Conservation (phyloP, 352 stramenopile genomes). For the Phytophthora syringae region DNA sequence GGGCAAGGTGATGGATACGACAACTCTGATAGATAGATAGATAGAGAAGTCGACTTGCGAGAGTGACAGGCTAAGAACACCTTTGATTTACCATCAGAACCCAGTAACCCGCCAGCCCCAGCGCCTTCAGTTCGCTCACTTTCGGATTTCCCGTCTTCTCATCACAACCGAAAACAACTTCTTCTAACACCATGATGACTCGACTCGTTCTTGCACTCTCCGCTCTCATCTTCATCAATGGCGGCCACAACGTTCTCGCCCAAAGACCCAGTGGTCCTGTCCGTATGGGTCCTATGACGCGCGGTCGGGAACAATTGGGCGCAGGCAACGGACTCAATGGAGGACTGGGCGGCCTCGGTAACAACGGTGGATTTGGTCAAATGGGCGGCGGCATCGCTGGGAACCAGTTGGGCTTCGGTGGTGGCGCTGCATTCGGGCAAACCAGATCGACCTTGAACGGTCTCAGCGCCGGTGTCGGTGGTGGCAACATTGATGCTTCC, state of each 20-base stretch:
- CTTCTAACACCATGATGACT: conserved; percentile 19
- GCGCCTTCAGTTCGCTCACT: conserved; percentile 10
- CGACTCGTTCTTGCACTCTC: conserved; percentile 26
- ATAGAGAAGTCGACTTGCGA: no score
- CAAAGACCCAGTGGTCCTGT: conserved; percentile 26
- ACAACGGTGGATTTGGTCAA: not conserved
- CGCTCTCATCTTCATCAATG: conserved; percentile 19
- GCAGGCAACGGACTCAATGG: not conserved
- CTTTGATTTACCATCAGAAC: no score
- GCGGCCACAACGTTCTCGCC: conserved; percentile 13
- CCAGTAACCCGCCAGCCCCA: no score
- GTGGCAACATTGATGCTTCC: not conserved
- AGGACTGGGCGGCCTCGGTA: not conserved
- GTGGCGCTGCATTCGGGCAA: conserved; percentile 2
- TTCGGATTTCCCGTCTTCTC: conserved; percentile 19
- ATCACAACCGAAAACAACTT: not conserved
- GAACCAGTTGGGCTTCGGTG: not conserved
- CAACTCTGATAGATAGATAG: no score
- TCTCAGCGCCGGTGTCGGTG: no score
- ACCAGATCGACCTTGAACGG: conserved; percentile 1
- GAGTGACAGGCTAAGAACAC: no score
- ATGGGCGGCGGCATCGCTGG: not conserved
- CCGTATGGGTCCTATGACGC: conserved; percentile 16
- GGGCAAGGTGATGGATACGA: no score
- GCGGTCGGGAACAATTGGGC: conserved; percentile 28